Evolutionary conservation across 352 stramenopile genomes (phyloP).

Genomic region (Lagenidium sp.): DNA sequence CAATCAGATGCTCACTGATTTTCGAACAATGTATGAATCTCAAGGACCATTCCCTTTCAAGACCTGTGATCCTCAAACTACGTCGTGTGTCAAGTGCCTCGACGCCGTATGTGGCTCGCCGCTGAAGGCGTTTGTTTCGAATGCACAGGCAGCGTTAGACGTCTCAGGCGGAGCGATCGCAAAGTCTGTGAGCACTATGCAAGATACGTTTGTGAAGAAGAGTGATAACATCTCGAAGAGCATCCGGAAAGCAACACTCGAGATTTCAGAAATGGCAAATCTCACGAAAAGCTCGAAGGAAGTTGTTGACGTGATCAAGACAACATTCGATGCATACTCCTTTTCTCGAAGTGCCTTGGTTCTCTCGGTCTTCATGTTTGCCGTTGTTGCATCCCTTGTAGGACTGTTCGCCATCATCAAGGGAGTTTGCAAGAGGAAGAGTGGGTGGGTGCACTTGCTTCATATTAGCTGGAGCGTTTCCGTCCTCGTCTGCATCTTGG

Average conservation of each 20-base stretch:
- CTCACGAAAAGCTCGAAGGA: constrained; percentile 47
- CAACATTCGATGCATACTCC: constrained; percentile 69
- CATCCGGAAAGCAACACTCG: constrained; percentile 29
- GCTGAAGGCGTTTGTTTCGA: constrained; percentile 31
- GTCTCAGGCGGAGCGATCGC: constrained; percentile 18
- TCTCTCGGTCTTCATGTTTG: constrained; percentile 73
- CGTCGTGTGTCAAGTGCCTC: constrained; percentile 46
- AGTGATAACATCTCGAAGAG: constrained; percentile 26
- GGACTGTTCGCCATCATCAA: constrained; percentile 65
- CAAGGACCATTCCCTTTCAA: constrained; percentile 44
- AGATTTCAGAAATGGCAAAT: constrained; percentile 38
- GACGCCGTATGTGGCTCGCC: constrained; percentile 39
- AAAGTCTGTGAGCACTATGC: constrained; percentile 17
- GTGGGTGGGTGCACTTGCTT: constrained; percentile 61
- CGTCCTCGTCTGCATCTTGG: constrained; percentile 67
- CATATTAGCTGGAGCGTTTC: constrained; percentile 69
- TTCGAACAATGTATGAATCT: constrained; percentile 35
- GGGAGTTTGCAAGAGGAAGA: constrained; percentile 67
- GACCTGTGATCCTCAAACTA: constrained; percentile 28
- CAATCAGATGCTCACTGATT: constrained; percentile 49
- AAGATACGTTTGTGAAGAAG: constrained; percentile 34
- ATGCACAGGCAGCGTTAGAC: constrained; percentile 11
- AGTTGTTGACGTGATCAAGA: constrained; percentile 44
- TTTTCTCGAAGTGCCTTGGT: constrained; percentile 67
- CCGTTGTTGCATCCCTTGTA: constrained; percentile 50